Evolutionary conservation across 805 yeast genomes (phyloP).

Genomic region (Wickerhamomyces kurtzmanii): DNA sequence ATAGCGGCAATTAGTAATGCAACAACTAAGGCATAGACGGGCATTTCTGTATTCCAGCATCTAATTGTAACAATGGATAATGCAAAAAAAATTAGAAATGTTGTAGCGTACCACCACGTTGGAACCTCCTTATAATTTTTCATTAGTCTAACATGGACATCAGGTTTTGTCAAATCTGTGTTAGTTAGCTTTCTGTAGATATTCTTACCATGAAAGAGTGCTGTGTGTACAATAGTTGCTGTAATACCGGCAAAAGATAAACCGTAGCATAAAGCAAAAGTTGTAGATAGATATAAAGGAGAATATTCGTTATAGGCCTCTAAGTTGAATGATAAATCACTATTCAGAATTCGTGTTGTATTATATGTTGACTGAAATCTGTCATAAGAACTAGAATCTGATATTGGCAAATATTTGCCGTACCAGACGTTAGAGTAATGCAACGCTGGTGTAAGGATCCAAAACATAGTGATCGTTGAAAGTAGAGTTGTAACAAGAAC

Average conservation of each 20-base stretch:
- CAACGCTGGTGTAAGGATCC: conserved; percentile 39
- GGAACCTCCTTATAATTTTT: conserved; percentile 57
- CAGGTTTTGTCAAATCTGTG: conserved; percentile 31
- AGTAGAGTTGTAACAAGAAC: conserved; percentile 27
- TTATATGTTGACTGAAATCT: conserved; percentile 34
- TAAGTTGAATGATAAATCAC: conserved; percentile 29
- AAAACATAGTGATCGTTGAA: conserved; percentile 37
- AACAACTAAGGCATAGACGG: conserved; percentile 53
- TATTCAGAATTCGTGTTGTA: conserved; percentile 34
- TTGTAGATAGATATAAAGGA: conserved; percentile 49
- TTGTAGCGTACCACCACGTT: conserved; percentile 31
- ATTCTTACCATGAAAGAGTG: conserved; percentile 46
- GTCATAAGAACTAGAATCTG: conserved; percentile 38
- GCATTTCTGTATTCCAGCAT: conserved; percentile 32
- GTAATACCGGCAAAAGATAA: conserved; percentile 53
- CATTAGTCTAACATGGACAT: conserved; percentile 42
- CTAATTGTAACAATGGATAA: conserved; percentile 33
- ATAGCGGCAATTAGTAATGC: conserved; percentile 44
- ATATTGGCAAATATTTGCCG: conserved; percentile 51
- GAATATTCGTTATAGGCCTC: conserved; percentile 42
- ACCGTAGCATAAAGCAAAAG: conserved; percentile 47
- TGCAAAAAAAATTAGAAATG: conserved; percentile 33
- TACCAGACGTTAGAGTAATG: conserved; percentile 48
- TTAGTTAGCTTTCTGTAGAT: conserved; percentile 32
- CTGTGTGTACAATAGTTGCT: conserved; percentile 49